These are phyloP conservation scores for Oenanthe sinensis DNA, from an alignment of 129 eudicot genomes.

Conservation along the genomic window DNA sequence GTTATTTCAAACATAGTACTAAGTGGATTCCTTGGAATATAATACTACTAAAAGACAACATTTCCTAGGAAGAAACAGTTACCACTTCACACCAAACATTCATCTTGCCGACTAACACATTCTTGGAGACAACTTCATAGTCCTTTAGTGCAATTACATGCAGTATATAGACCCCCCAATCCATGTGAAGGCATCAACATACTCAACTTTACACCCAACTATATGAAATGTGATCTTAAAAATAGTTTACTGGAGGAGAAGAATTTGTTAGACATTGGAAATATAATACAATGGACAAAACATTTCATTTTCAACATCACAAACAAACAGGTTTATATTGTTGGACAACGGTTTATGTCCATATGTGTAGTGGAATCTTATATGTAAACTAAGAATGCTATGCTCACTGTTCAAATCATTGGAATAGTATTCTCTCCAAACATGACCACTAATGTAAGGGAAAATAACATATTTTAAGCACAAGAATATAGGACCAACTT, in stretches of 20 bases:
- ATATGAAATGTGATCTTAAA: no score
- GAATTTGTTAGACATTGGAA: neutral
- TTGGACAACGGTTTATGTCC: slow-evolving; percentile 8
- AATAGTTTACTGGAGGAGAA: neutral
- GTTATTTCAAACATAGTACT: neutral
- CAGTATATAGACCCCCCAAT: slow-evolving; percentile 9
- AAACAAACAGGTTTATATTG: neutral
- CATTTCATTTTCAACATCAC: neutral
- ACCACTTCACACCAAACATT: neutral
- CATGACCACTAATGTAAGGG: neutral
- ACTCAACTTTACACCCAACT: neutral
- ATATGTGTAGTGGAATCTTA: neutral
- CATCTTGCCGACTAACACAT: neutral
- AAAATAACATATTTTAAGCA: neutral
- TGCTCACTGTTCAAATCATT: neutral
- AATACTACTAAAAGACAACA: neutral
- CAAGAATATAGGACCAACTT: neutral
- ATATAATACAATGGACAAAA: neutral
- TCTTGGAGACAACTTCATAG: neutral
- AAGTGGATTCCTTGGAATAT: neutral
- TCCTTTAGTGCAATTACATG: neutral
- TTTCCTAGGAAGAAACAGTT: neutral
- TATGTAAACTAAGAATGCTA: neutral
- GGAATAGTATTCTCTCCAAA: neutral
- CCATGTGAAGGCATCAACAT: neutral